phyloP scores from a whole-genome alignment of 225 moss, liverwort and hornwort species.

The Thuidium tamariscinum region DNA sequence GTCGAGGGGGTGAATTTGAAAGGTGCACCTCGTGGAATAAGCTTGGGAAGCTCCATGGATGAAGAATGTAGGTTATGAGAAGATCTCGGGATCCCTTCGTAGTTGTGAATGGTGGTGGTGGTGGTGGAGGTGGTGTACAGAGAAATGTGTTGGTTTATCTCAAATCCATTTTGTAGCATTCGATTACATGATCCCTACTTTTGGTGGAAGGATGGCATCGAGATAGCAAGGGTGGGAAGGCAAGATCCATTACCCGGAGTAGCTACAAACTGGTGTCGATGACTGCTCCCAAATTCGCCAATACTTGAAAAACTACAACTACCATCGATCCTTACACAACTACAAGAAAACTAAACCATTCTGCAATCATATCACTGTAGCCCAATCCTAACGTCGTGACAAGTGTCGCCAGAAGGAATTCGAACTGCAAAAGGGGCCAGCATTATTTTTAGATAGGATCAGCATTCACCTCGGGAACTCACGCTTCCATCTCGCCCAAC shows the following conservation, averaged over 20 bases:
- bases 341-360: neutral
- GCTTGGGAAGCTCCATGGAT: slow-evolving; percentile 26
- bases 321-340: neutral
- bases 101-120: neutral
- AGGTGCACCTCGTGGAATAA: neutral
- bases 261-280: neutral
- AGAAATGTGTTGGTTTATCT: neutral
- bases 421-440: neutral
- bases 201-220: neutral
- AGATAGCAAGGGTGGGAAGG: neutral
- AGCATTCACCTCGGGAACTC: neutral
- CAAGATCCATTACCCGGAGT: neutral
- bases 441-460: neutral
- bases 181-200: neutral
- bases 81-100: neutral
- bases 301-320: neutral
- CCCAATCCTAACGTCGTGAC: neutral
- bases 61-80: neutral
- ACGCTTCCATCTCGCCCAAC: neutral
- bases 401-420: neutral
- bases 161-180: slow-evolving; percentile 18
- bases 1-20: neutral
- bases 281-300: neutral
- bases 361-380: neutral
- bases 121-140: neutral